phyloP scores from a whole-genome alignment of 2,329 filamentous ascomycete species.

The Xylariaceae sp. region DNA sequence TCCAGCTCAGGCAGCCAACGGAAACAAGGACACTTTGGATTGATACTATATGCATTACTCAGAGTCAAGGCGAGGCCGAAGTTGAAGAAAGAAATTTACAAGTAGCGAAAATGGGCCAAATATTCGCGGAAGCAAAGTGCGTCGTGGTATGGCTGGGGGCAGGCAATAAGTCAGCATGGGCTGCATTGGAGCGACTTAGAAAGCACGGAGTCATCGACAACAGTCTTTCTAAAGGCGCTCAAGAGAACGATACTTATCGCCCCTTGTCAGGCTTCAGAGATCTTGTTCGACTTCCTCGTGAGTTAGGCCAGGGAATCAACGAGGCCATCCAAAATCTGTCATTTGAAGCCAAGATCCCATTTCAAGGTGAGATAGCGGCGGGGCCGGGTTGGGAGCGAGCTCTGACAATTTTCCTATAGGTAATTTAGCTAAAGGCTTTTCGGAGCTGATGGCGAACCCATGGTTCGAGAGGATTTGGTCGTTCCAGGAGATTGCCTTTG shows the following conservation, averaged over 20 bases:
- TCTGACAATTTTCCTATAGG: neutral
- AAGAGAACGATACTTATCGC: neutral
- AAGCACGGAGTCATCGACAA: neutral
- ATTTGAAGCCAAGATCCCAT: too few species aligned
- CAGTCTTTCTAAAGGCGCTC: neutral
- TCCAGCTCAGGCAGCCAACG: constrained; percentile 3
- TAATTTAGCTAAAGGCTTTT: neutral
- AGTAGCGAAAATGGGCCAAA: constrained; percentile 19
- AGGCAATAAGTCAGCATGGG: neutral
- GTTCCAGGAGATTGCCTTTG: constrained; percentile 13
- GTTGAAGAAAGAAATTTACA: constrained; percentile 15
- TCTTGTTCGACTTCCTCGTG: neutral
- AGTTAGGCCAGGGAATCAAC: neutral
- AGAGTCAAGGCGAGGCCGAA: constrained; percentile 5
- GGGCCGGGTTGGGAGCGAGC: too few species aligned
- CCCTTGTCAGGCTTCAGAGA: neutral
- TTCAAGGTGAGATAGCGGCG: neutral
- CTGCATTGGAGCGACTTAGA: constrained; percentile 1
- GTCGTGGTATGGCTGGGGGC: constrained; percentile 20
- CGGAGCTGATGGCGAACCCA: constrained; percentile 2
- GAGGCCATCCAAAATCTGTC: neutral
- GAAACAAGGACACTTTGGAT: constrained; percentile 13
- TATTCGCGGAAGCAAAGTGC: constrained; percentile 14
- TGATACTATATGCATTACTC: constrained; percentile 22
- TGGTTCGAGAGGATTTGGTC: constrained; percentile 18